These are phyloP conservation scores for Irpex sp. DNA, from an alignment of 1,284 basidiomycete species.

Conservation along the genomic window DNA sequence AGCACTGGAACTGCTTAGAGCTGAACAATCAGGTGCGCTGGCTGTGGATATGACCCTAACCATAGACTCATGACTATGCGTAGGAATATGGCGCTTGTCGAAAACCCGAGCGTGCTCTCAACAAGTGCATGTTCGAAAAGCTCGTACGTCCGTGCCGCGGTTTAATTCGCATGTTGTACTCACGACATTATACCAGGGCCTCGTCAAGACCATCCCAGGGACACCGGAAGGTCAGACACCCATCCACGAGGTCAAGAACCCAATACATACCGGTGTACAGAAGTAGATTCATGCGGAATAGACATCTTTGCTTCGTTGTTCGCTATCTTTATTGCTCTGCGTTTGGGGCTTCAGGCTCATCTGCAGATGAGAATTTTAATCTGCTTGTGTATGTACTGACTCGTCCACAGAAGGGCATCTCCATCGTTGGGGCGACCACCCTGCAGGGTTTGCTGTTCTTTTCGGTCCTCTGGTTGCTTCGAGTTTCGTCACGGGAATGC, in stretches of 20 bases:
- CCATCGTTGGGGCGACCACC: not conserved
- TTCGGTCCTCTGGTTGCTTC: not conserved
- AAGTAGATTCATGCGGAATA: slow-evolving; percentile 43
- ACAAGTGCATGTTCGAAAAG: slow-evolving; percentile 97
- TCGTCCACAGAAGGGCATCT: not conserved
- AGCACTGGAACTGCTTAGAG: slow-evolving; percentile 96
- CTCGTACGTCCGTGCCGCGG: slow-evolving; percentile 47
- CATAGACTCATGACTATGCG: not conserved
- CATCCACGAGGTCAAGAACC: slow-evolving; percentile 88
- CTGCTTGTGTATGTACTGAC: not conserved
- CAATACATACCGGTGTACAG: slow-evolving; percentile 77
- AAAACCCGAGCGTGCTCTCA: slow-evolving; percentile 86
- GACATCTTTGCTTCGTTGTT: slow-evolving; percentile 7
- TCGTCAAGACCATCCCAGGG: slow-evolving; percentile 92
- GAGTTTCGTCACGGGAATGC: not conserved
- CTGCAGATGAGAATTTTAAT: not conserved
- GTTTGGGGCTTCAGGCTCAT: not conserved
- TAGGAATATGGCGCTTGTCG: slow-evolving; percentile 93
- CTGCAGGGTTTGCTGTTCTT: not conserved
- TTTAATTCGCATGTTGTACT: not conserved
- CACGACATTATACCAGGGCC: slow-evolving; percentile 51
- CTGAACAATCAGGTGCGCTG: slow-evolving; percentile 83
- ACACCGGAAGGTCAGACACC: slow-evolving; percentile 81
- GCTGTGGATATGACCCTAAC: not conserved
- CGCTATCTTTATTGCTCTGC: not conserved